Conservation (phyloP, 2,329 filamentous ascomycete genomes). For the Fusarium foetens region DNA sequence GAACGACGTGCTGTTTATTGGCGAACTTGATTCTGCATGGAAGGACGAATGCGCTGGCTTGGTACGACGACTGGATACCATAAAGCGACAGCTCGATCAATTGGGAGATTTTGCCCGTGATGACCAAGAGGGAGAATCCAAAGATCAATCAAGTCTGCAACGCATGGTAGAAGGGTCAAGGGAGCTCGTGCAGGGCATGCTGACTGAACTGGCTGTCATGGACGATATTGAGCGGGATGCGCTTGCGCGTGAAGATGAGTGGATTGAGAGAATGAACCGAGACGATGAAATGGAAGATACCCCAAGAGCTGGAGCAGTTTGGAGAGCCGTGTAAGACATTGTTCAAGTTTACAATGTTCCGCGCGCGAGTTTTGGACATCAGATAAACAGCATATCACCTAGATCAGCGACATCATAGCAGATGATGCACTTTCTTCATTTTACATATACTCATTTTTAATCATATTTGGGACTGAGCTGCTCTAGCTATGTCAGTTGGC, state of each 20-base stretch:
- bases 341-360: neutral
- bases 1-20: constrained; percentile 59
- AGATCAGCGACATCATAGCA: constrained; percentile 21
- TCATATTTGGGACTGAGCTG: neutral
- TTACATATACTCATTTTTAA: constrained; percentile 23
- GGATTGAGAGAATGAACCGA: constrained; percentile 66
- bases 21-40: constrained; percentile 67
- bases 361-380: constrained; percentile 2
- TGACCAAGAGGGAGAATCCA: constrained; percentile 3
- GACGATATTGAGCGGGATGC: constrained; percentile 68
- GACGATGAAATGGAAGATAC: constrained; percentile 52
- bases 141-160: constrained; percentile 53
- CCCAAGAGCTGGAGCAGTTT: constrained; percentile 59
- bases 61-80: constrained; percentile 64
- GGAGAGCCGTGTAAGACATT: constrained; percentile 52
- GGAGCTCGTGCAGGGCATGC: constrained; percentile 66
- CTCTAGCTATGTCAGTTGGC: constrained; percentile 10
- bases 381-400: constrained; percentile 5
- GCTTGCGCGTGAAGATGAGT: constrained; percentile 64
- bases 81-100: constrained; percentile 60
- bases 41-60: constrained; percentile 66
- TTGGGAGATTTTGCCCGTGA: constrained; percentile 50
- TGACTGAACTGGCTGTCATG: constrained; percentile 71
- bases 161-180: constrained; percentile 60
- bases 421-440: constrained; percentile 16